Evolutionary conservation across 495 filamentous ascomycete genomes (phyloP), one percentile per base, ranked within the genome.

Genomic region (Amphirosellinia nigrospora): DNA sequence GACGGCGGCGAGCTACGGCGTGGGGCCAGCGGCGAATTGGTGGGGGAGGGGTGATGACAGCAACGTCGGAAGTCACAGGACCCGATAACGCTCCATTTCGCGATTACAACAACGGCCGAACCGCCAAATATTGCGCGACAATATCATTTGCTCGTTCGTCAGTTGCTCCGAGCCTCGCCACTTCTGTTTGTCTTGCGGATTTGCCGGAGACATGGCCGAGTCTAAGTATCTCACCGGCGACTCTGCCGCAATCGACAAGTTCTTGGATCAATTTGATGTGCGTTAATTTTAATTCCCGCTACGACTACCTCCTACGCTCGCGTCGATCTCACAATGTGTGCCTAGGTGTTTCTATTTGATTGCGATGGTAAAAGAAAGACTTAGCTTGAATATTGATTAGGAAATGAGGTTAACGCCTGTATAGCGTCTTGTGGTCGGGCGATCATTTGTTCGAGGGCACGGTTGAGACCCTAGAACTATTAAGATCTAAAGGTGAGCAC

Each of bases 381-480:
- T 23, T 32, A 19, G 13, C 11, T 23, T 32, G 15, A 10, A 38
- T 19, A 65, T 11, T 26, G 13, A 5, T 2, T 10, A 21, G 32
- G 21, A 39, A 30, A n/a, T 23, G 13, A 11, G 53, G 23, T 21
- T 66, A 34, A 68, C n/a, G 41, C 63, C 62, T 66, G 72, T 63
- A 76, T 77, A 98, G 95, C 74, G 96, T 99, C 15, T 83, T 99
- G 68, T 99, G 96, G 96, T 96, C 94, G 36, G 96, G 96, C 36
- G 93, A 97, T 70, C 89, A 94, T 77, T 82, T 94, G 15, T 97
- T 97, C 73, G 89, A 91, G 16, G 91, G 91, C 23, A 91, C 91
- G 6, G 88, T 91, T 16, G 94, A 97, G 81, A 94, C 93, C 1
- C 74, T 99, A 15, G 89, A 94, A 48, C 79, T 95, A 76, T 82